Base-by-base conservation (phyloP, 1,284 basidiomycete genomes). In the Ganoderma lucidum region DNA sequence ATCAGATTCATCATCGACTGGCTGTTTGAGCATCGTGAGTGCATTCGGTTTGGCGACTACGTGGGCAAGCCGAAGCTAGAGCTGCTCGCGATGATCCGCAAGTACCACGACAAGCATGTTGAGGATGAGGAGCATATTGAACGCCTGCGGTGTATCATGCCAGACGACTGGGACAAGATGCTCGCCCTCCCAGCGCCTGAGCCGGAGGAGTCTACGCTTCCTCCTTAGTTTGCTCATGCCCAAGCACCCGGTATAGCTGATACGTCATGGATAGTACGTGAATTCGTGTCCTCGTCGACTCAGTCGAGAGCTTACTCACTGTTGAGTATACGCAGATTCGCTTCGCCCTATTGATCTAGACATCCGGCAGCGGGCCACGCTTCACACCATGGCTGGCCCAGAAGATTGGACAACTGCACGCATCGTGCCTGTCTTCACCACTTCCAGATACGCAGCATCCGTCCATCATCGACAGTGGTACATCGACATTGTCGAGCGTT, bases 41-140 rank as follows among this genome's bases (percentile, higher is more conserved):
- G 55, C 5, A 78, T 81, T 53, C 61, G 73, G 12, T 79, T 82
- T 61, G 74, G 77, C 17, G 53, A 73, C 15, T 81, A 81, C 67
- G 17, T 73, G 55, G 80, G 80, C 39, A 79, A 78, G 69, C 53
- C 68, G 23, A 78, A 75, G 63, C 65, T 44, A 10, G 76, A 81
- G 55, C 70, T 82, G 6, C 70, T 81, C 56, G 58, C 42, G 9
- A 68, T 75, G 63, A 75, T 81, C 17, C 67, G 75, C 55, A 63
- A 58, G 39, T 80, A 71, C 67, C 55, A 69, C 37, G 74, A 77
- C 58, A 75, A 66, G 64, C 75, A 66, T 28, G 41, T 28, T 10
- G 70, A 72, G 30, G 63, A 69, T 41, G 58, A 37, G n/a, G 67
- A 62, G 0, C 69, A 68, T 6, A 68, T 71, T 64, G 64, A 9